Evolutionary conservation across 2,329 filamentous ascomycete species (phyloP), one percentile per base, ranked within the genome.

Genomic region (Neofusicoccum ribis): DNA sequence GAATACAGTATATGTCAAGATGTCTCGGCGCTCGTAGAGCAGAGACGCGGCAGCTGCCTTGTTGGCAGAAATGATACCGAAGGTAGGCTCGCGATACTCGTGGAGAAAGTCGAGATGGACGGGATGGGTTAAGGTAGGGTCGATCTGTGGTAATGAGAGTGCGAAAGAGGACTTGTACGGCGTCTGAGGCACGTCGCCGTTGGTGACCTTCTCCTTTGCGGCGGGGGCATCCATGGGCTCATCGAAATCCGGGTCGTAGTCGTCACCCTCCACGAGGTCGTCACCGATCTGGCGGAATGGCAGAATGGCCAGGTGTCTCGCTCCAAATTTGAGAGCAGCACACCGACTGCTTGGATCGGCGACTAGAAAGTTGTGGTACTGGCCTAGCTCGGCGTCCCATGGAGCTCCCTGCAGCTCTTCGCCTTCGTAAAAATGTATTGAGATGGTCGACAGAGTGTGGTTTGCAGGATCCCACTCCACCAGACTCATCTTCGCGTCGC

Each of bases 381-480:
- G 87, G 74, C 87, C 88, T 72, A 96, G 81, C 64, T 90, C 86
- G 61, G 90, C 85, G 59, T 90, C 88, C 90, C 93, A 97, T 0
- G 94, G 93, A 68, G 88, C 90, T 62, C 90, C 88, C 69, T 90
- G 88, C 67, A 94, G 83, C 74, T 97, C 93, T 74, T 97, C 93
- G 76, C 95, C 91, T 78, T 99, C 95, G 80, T 98, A 99, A 83
- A 93, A 98, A 81, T 99, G 95, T 72, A 99, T 94, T 60, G 94
- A 98, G 68, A 95, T 87, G 62, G 94, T 98, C 71, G 90, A 89
- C 71, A 98, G 88, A 60, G 87, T 86, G 77, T 91, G 85, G 70
- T 87, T 88, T 75, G 90, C 88, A 8, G 92, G 88, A 75, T 98
- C 92, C 95, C 95, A 99, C 80, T 97, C 92, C 64, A 97, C 85